Conservation (phyloP, 2,329 filamentous ascomycete species). For the Cylindrodendrum hubeiense region DNA sequence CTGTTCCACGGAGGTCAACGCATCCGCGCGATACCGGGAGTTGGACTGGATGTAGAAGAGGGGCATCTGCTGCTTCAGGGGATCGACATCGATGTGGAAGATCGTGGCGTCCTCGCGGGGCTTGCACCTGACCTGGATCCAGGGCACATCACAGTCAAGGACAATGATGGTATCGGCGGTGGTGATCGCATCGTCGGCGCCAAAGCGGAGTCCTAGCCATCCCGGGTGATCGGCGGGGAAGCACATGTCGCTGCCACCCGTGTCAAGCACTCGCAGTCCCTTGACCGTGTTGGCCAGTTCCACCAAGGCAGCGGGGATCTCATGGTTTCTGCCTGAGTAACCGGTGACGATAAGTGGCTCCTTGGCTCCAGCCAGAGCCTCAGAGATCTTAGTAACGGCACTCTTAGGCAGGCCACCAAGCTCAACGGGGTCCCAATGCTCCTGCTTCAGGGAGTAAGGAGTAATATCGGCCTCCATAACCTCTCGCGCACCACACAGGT, state of each 20-base stretch:
- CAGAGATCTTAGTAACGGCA: conserved; percentile 70
- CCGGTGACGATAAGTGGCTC: conserved; percentile 79
- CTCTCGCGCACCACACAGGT: conserved; percentile 82
- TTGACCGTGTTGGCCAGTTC: conserved; percentile 76
- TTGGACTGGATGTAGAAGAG: conserved; percentile 78
- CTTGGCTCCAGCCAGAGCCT: conserved; percentile 72
- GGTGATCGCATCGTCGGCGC: conserved; percentile 78
- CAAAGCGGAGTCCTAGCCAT: conserved; percentile 79
- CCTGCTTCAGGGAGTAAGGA: conserved; percentile 76
- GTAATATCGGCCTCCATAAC: conserved; percentile 88
- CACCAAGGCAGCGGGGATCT: conserved; percentile 71
- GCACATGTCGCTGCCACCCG: conserved; percentile 84
- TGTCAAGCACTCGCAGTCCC: conserved; percentile 79
- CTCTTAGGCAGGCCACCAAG: conserved; percentile 68
- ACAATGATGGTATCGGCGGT: conserved; percentile 88
- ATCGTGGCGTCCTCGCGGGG: conserved; percentile 65
- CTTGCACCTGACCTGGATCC: conserved; percentile 83
- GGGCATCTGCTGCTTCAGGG: conserved; percentile 78
- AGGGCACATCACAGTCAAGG: conserved; percentile 91
- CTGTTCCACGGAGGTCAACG: conserved; percentile 75
- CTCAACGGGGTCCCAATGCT: conserved; percentile 77
- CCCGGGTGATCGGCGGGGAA: conserved; percentile 79
- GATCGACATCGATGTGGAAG: conserved; percentile 75
- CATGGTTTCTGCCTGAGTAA: conserved; percentile 78
- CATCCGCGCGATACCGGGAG: conserved; percentile 76